Evolutionary conservation across 75 land plant species (phyloP), one percentile per base, ranked within the genome.

Genomic region (Chamaecyparis obtusa): DNA sequence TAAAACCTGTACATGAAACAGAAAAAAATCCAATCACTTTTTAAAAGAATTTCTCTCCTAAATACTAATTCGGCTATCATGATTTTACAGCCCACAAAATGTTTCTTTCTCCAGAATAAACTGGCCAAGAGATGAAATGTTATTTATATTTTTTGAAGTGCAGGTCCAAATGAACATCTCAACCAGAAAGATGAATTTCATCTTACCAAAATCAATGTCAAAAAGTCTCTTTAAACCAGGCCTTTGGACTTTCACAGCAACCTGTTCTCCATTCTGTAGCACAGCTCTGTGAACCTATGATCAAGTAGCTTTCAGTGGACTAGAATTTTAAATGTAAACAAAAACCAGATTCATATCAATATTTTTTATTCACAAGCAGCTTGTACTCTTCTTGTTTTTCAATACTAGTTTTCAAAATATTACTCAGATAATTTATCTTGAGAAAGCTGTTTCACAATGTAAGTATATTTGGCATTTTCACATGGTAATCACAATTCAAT

Each of bases 181-280:
- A 57, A 86, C 46, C 49, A 19, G 85, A 88, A 83, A 67, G 44
- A 54, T 15, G 76, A 46, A 37, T 46, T 35, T 17, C 16, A 86
- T 49, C 97, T 91, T 90, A 98, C 99, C 86, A 60, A 98, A 85
- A 91, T 98, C 99, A 86, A 98, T 98, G 87, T 98, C 99, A 91
- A 98, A 98, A 33, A 98, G 93, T 87, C 91, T 94, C 91, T 92
- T 98, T 74, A 98, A 91, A 7, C 99, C 99, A 88, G 99, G 97
- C 89, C 99, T 95, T 88, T 98, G 99, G 74, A 98, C 94, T 88
- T 98, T 98, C 56, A 98, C 94, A 79, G 91, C 99, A 30, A 98
- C 99, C 88, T 90, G 88, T 87, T 98, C 99, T 78, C 99, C 99
- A 91, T 93, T 96, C 87, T 91, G 95, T 36, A 98, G 92, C 78